Evolutionary conservation across 2,329 filamentous ascomycete species (phyloP).

Genomic region (Xylariomycetidae sp.): DNA sequence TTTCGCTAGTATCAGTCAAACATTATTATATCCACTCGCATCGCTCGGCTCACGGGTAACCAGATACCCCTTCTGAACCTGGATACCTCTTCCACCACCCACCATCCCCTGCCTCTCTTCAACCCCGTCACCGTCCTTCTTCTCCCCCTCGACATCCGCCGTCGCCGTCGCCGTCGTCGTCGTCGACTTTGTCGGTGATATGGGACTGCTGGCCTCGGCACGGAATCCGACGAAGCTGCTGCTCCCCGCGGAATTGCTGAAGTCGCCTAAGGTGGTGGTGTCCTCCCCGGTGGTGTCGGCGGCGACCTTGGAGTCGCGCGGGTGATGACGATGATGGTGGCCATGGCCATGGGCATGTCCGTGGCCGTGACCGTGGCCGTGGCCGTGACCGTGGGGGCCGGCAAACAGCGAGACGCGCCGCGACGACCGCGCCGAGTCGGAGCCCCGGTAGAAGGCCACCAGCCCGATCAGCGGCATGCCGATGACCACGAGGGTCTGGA

Average conservation of each 20-base stretch:
- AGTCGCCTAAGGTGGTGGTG: slow-evolving; percentile 1
- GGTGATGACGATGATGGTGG: background rate
- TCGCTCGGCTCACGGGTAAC: background rate
- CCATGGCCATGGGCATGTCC: background rate
- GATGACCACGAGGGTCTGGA: slow-evolving; percentile 44
- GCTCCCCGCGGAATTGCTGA: slow-evolving; percentile 2
- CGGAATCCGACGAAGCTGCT: slow-evolving; percentile 1
- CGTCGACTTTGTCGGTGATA: no score
- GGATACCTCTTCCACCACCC: background rate
- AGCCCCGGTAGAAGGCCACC: slow-evolving; percentile 32
- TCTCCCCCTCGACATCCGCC: slow-evolving; percentile 8
- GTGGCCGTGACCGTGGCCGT: no score
- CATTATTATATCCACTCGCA: no score
- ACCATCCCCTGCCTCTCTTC: background rate
- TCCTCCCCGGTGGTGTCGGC: background rate
- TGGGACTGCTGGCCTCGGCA: background rate
- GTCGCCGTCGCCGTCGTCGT: slow-evolving; percentile 10
- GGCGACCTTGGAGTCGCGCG: background rate
- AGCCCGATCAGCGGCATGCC: slow-evolving; percentile 50
- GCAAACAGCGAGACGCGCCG: slow-evolving; percentile 5
- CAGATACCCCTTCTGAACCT: background rate
- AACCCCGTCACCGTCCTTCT: no score
- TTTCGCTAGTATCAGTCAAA: no score
- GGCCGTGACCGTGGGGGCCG: background rate
- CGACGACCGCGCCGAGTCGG: slow-evolving; percentile 9